Evolutionary conservation across 2,329 filamentous ascomycete species (phyloP).

Genomic region (Penicillium capsulatum): DNA sequence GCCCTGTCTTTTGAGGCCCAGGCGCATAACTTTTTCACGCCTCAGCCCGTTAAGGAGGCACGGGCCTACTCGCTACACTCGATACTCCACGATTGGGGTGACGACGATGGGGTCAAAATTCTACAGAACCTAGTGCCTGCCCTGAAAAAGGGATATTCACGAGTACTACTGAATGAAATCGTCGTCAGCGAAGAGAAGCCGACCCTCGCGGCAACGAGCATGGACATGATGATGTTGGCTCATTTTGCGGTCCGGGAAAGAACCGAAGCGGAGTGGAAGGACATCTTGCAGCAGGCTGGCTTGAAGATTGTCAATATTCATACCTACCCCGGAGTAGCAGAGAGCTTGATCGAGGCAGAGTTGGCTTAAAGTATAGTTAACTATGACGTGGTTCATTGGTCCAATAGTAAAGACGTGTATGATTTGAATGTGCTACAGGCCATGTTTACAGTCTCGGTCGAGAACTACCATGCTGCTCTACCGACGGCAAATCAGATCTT

Average conservation of each 20-base stretch:
- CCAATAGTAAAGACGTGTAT: too few relatives aligned
- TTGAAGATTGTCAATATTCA: conserved; percentile 17
- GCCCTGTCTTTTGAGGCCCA: conserved; percentile 11
- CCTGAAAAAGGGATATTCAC: conserved; percentile 18
- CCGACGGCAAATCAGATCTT: too few relatives aligned
- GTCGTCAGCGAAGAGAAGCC: conserved; percentile 19
- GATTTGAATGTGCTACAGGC: too few relatives aligned
- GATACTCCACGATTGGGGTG: conserved; percentile 25
- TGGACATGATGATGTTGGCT: conserved; percentile 26
- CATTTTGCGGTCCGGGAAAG: conserved; percentile 20
- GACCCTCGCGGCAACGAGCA: conserved; percentile 18
- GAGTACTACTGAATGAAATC: conserved; percentile 23
- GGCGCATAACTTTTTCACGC: conserved; percentile 18
- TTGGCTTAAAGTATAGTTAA: conserved; percentile 5
- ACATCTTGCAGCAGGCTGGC: conserved; percentile 11
- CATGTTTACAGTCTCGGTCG: too few relatives aligned
- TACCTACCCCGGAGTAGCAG: conserved; percentile 16
- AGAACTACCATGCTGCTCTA: too few relatives aligned
- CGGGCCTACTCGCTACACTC: conserved; percentile 27
- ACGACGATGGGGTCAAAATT: conserved; percentile 19
- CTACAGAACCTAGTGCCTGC: conserved; percentile 19
- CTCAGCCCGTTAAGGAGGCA: conserved; percentile 20
- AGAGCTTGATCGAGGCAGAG: conserved; percentile 22
- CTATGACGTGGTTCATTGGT: too few relatives aligned
- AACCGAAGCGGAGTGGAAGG: conserved; percentile 17